These are phyloP conservation scores for Pseudogymnoascus sp. DNA, from an alignment of 2,329 filamentous ascomycete species.

Conservation along the genomic window DNA sequence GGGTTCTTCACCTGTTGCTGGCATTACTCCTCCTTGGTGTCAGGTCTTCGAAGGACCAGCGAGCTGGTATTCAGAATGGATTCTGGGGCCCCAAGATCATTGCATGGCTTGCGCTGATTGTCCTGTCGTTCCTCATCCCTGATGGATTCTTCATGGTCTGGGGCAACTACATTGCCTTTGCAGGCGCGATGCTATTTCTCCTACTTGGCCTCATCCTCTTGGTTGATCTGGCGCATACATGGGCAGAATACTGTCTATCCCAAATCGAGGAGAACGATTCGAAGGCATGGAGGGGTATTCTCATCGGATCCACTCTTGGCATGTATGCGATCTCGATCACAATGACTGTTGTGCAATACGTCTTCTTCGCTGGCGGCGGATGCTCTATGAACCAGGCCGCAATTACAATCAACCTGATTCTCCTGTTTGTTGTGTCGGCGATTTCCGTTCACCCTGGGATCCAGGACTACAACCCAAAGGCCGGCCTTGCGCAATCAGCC, in stretches of 20 bases:
- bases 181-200: conserved; percentile 86
- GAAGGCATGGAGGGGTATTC: conserved; percentile 69
- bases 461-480: conserved; percentile 86
- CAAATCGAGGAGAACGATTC: conserved; percentile 90
- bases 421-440: conserved; percentile 71
- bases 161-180: conserved; percentile 86
- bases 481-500: conserved; percentile 90
- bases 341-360: conserved; percentile 95
- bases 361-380: conserved; percentile 76
- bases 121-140: conserved; percentile 90
- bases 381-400: conserved; percentile 96
- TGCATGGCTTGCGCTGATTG: conserved; percentile 76
- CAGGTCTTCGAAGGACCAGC: conserved; percentile 73
- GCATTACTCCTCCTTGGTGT: conserved; percentile 81
- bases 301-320: conserved; percentile 83
- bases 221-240: conserved; percentile 90
- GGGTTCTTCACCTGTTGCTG: conserved; percentile 83
- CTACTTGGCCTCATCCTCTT: conserved; percentile 85
- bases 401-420: conserved; percentile 84
- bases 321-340: conserved; percentile 89
- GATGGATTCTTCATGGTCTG: conserved; percentile 91
- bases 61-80: conserved; percentile 89
- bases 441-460: conserved; percentile 84
- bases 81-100: conserved; percentile 97
- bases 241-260: conserved; percentile 91